Percentiles rank a stretch among this genome's conserved stretches.
These are phyloP conservation scores for Triangularia setosa DNA, from an alignment of 2,329 filamentous ascomycete species.

Conservation along the genomic window DNA sequence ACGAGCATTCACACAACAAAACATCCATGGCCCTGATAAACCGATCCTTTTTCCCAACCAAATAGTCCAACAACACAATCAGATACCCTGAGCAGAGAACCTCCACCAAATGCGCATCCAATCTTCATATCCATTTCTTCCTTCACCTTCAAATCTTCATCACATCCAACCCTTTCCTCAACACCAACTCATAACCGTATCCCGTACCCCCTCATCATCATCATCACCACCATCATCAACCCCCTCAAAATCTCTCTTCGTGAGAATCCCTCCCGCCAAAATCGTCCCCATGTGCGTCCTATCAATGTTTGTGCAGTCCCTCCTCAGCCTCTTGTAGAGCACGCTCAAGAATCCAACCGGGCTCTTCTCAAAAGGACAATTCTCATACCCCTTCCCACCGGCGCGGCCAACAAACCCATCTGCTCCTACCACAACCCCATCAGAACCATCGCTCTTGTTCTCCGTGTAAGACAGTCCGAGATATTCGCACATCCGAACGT, in stretches of 20 bases:
- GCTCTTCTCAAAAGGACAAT: constrained; percentile 29
- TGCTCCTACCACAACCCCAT: constrained; percentile 18
- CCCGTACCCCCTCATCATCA: background rate
- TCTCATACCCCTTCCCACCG: constrained; percentile 19
- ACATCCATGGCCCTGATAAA: background rate
- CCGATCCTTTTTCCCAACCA: background rate
- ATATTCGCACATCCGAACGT: constrained; percentile 46
- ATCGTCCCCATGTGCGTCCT: constrained; percentile 24
- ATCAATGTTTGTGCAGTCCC: constrained; percentile 12
- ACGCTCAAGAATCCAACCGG: constrained; percentile 37
- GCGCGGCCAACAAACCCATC: constrained; percentile 35
- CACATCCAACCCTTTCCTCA: background rate
- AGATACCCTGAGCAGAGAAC: background rate
- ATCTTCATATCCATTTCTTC: background rate
- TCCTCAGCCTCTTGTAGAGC: constrained; percentile 33
- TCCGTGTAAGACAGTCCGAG: constrained; percentile 44
- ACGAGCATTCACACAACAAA: background rate
- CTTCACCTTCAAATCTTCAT: background rate
- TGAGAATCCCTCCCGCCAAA: constrained; percentile 21
- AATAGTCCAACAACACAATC: background rate
- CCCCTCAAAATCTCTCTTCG: constrained; percentile 16
- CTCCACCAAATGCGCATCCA: background rate
- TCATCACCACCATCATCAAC: background rate
- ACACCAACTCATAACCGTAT: background rate
- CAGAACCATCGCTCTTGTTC: constrained; percentile 14